Conservation (phyloP, 2,329 filamentous ascomycete genomes). For the Aspergillus sp. region DNA sequence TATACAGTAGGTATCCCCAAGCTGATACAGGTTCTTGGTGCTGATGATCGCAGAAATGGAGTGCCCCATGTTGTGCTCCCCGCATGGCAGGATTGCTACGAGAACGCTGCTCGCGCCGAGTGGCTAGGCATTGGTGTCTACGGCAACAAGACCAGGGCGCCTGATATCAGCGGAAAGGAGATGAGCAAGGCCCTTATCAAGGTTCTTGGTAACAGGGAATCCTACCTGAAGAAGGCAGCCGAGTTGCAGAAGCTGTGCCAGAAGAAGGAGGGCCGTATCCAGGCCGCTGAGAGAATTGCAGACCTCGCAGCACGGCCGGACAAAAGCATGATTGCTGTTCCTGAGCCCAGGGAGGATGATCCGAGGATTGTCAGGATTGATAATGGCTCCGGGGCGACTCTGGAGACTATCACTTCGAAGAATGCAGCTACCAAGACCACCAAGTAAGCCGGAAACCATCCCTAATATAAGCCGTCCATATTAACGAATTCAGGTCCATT, state of each 20-base stretch:
- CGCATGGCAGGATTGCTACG: slow-evolving; percentile 47
- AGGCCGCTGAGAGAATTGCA: slow-evolving; percentile 21
- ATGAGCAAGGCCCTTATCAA: slow-evolving; percentile 27
- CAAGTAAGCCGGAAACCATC: slow-evolving; percentile 8
- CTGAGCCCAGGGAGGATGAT: slow-evolving; percentile 11
- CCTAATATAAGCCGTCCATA: background rate
- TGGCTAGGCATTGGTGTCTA: slow-evolving; percentile 44
- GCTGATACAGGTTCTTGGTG: no score
- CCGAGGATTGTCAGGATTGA: slow-evolving; percentile 12
- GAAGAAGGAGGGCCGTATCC: slow-evolving; percentile 20
- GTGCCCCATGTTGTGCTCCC: slow-evolving; percentile 48
- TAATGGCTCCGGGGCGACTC: slow-evolving; percentile 11
- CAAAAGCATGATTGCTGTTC: slow-evolving; percentile 18
- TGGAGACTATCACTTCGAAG: slow-evolving; percentile 4
- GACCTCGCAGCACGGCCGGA: slow-evolving; percentile 20
- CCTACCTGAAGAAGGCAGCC: slow-evolving; percentile 19
- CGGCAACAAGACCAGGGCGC: slow-evolving; percentile 34
- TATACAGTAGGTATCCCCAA: slow-evolving; percentile 32
- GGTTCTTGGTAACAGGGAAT: slow-evolving; percentile 18
- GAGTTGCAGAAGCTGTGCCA: slow-evolving; percentile 19
- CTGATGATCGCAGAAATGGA: slow-evolving; percentile 31
- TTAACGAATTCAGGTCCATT: slow-evolving; percentile 9
- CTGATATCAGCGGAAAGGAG: slow-evolving; percentile 29
- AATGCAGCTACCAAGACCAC: no score
- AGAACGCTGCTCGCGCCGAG: slow-evolving; percentile 44